A percentile compares a stretch with the other conserved stretches of the same genome.
These are phyloP conservation scores for Backusella luteola DNA, from an alignment of 192 early-diverging fungal genomes.

Conservation along the genomic window DNA sequence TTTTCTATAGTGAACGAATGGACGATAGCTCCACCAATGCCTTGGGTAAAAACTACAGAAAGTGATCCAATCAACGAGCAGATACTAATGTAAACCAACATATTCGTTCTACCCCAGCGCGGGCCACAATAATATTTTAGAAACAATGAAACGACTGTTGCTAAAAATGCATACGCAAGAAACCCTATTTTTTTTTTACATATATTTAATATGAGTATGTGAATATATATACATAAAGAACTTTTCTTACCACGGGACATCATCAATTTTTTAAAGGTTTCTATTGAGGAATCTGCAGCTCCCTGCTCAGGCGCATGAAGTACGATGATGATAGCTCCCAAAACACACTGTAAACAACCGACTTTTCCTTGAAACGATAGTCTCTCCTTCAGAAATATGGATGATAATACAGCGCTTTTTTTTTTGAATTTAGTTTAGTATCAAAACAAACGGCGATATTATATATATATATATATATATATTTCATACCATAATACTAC, in stretches of 20 bases:
- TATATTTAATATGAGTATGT: neutral
- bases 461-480: neutral
- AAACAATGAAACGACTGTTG: constrained; percentile 53
- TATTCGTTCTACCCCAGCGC: constrained; percentile 70
- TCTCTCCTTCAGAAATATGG: constrained; percentile 82
- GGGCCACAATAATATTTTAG: constrained; percentile 80
- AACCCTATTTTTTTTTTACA: constrained; percentile 41
- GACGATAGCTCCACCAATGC: constrained; percentile 82
- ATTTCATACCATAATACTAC: constrained; percentile 72
- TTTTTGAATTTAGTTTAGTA: neutral
- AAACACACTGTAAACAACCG: constrained; percentile 84
- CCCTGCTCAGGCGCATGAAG: constrained; percentile 82
- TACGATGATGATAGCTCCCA: constrained; percentile 82
- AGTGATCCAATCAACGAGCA: constrained; percentile 92
- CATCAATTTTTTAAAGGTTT: constrained; percentile 63
- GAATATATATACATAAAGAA: neutral
- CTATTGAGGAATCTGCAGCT: constrained; percentile 65
- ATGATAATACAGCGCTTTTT: constrained; percentile 72
- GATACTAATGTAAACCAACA: constrained; percentile 86
- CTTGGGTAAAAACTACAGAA: constrained; percentile 86
- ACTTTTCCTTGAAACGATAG: constrained; percentile 81
- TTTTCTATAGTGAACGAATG: constrained; percentile 83
- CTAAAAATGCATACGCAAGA: constrained; percentile 65
- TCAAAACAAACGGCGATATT: neutral
- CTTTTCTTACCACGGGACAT: constrained; percentile 16